Conservation (phyloP, 2,329 filamentous ascomycete genomes). For the Neophaeococcomyces mojaviensis region DNA sequence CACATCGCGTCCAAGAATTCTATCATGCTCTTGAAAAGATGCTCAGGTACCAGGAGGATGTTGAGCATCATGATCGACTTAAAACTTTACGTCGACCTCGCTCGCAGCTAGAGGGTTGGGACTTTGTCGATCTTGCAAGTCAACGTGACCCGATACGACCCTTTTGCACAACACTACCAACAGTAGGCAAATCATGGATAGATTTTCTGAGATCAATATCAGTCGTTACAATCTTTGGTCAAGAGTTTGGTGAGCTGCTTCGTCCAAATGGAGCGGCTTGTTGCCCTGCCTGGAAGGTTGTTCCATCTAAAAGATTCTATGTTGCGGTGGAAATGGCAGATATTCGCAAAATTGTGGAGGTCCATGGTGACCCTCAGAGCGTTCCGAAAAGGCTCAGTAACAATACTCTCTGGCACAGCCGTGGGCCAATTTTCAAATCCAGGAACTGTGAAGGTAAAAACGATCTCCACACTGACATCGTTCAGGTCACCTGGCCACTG, state of each 20-base stretch:
- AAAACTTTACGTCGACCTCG: not conserved
- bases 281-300: constrained; percentile 23
- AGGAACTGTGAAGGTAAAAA: constrained; percentile 18
- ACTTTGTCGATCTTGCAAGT: constrained; percentile 24
- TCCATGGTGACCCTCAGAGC: not conserved
- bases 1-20: constrained; percentile 10
- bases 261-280: constrained; percentile 14
- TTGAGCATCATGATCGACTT: constrained; percentile 19
- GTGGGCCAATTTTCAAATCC: constrained; percentile 14
- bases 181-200: constrained; percentile 25
- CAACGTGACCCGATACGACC: constrained; percentile 14
- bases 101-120: constrained; percentile 19
- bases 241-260: constrained; percentile 25
- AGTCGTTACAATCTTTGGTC: constrained; percentile 24
- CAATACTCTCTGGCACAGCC: constrained; percentile 9
- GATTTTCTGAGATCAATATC: constrained; percentile 26
- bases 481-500: not conserved
- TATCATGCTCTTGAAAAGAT: constrained; percentile 13
- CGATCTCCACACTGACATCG: not conserved
- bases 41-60: constrained; percentile 13
- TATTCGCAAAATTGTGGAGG: constrained; percentile 25
- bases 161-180: constrained; percentile 14
- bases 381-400: constrained; percentile 17
- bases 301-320: constrained; percentile 26
- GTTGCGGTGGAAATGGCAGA: constrained; percentile 25